Percentiles rank a stretch among this genome's conserved stretches.
These are phyloP conservation scores for Cardamine resedifolia DNA, from an alignment of 345 rosid genomes.

Conservation along the genomic window DNA sequence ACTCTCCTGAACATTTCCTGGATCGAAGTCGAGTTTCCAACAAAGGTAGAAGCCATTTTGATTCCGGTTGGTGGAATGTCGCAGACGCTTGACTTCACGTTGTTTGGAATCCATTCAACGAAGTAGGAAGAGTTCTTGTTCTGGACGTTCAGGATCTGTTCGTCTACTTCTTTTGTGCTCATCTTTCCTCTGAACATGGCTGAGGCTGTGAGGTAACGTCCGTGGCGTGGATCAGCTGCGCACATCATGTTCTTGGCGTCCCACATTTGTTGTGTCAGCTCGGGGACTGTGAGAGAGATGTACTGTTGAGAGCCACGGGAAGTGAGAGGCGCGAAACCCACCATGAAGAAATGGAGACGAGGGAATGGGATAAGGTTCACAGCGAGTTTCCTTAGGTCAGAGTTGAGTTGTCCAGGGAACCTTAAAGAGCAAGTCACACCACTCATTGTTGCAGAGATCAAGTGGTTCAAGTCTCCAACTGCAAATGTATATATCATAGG, in stretches of 20 bases:
- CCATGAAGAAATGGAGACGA: conserved; percentile 99
- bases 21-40: conserved; percentile 85
- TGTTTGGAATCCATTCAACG: conserved; percentile 92
- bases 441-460: conserved; percentile 95
- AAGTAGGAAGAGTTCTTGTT: conserved; percentile 97
- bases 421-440: conserved; percentile 94
- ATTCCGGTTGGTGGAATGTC: conserved; percentile 52
- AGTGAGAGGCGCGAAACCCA: conserved; percentile 82
- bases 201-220: conserved; percentile 94
- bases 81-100: conserved; percentile 53
- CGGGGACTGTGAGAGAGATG: conserved; percentile 62
- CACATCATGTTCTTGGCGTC: conserved; percentile 99
- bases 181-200: conserved; percentile 98
- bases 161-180: conserved; percentile 99
- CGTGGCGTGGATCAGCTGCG: conserved; percentile 96
- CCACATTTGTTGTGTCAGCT: conserved; percentile 72
- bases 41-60: conserved; percentile 48
- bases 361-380: conserved; percentile 97
- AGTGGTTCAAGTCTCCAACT: conserved; percentile 97
- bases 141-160: conserved; percentile 92
- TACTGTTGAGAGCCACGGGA: conserved; percentile 65
- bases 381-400: conserved; percentile 89
- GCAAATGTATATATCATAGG: conserved; percentile 8
- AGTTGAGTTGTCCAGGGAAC: conserved; percentile 97
- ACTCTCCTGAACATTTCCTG: conserved; percentile 99